phyloP scores from a whole-genome alignment of 2,329 filamentous ascomycete species.

The Beauveria scarabaeidicola region DNA sequence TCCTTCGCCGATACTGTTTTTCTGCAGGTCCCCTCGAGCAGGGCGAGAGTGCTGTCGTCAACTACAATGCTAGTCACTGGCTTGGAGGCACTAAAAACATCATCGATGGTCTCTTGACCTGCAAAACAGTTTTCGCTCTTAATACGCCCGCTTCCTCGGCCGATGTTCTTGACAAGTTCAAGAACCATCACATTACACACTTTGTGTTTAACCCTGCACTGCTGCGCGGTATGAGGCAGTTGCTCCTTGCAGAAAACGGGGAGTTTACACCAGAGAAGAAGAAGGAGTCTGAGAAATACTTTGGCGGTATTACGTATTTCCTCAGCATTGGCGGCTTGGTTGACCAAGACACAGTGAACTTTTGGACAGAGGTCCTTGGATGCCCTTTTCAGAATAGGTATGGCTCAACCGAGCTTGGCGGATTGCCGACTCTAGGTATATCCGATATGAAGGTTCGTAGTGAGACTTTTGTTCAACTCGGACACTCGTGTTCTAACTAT shows the following conservation, averaged over 20 bases:
- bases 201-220: constrained; percentile 12
- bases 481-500: not conserved
- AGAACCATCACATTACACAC: constrained; percentile 10
- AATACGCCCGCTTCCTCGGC: constrained; percentile 8
- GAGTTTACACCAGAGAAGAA: constrained; percentile 6
- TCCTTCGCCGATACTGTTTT: constrained; percentile 35
- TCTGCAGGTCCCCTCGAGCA: not conserved
- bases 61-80: constrained; percentile 16
- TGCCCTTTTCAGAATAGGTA: constrained; percentile 13
- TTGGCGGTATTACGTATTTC: not conserved
- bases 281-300: not conserved
- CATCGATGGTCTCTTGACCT: constrained; percentile 12
- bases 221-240: constrained; percentile 14
- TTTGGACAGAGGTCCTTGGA: constrained; percentile 14
- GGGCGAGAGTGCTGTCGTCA: constrained; percentile 10
- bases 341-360: constrained; percentile 6
- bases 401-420: constrained; percentile 10
- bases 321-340: constrained; percentile 1
- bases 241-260: not conserved
- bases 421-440: not conserved
- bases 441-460: not conserved
- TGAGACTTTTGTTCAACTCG: not conserved
- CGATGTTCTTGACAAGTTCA: constrained; percentile 12
- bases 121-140: constrained; percentile 13
- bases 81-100: constrained; percentile 13